These are phyloP conservation scores for Metschnikowia corniflorae DNA, from an alignment of 805 yeast species.

Conservation along the genomic window DNA sequence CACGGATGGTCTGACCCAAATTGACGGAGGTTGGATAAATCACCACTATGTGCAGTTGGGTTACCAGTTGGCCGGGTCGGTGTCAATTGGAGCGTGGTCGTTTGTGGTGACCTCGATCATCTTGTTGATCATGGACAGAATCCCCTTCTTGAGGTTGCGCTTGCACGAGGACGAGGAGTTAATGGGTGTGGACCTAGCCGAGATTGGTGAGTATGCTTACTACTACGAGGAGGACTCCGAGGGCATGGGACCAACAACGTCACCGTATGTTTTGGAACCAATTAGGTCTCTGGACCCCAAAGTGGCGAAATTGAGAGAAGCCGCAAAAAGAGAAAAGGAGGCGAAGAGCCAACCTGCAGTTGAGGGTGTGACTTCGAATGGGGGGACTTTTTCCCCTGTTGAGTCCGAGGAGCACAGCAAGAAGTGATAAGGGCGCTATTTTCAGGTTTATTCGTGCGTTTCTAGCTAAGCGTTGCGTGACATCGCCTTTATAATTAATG, in stretches of 20 bases:
- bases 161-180: conserved; percentile 84
- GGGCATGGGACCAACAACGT: conserved; percentile 22
- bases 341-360: conserved; percentile 5
- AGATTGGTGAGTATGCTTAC: conserved; percentile 87
- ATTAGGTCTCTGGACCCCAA: conserved; percentile 56
- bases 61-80: conserved; percentile 78
- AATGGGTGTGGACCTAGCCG: conserved; percentile 81
- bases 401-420: conserved; percentile 17
- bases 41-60: conserved; percentile 81
- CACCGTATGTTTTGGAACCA: conserved; percentile 69
- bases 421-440: not conserved
- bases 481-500: too few species aligned
- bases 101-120: conserved; percentile 68
- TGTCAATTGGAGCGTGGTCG: conserved; percentile 72
- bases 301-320: conserved; percentile 30
- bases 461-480: too few species aligned
- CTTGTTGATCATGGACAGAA: conserved; percentile 60
- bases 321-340: conserved; percentile 19
- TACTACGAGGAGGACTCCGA: conserved; percentile 55
- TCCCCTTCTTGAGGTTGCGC: conserved; percentile 81
- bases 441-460: too few species aligned
- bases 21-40: conserved; percentile 85
- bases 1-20: conserved; percentile 63
- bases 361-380: conserved; percentile 15
- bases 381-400: conserved; percentile 14